phyloP scores from a whole-genome alignment of 1,284 basidiomycete species.

The Papiliotrema laurentii region DNA sequence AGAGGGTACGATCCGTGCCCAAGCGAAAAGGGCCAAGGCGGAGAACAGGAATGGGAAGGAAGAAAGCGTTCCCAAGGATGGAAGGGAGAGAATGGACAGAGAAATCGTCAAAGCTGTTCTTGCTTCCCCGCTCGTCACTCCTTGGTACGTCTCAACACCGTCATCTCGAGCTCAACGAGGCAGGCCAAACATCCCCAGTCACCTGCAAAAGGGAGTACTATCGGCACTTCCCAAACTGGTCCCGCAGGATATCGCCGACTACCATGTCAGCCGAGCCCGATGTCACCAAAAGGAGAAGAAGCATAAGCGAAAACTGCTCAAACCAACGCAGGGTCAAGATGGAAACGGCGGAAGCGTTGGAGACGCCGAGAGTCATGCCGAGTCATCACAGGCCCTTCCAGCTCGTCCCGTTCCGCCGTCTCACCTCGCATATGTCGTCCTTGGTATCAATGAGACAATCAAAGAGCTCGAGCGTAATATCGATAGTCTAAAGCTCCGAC shows the following conservation, averaged over 20 bases:
- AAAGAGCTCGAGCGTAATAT: constrained; percentile 64
- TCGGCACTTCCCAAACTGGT: constrained; percentile 30
- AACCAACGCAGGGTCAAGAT: background rate
- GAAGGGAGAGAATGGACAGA: constrained; percentile 17
- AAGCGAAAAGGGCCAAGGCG: background rate
- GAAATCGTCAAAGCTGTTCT: constrained; percentile 34
- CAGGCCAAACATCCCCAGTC: constrained; percentile 40
- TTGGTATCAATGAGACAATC: constrained; percentile 78
- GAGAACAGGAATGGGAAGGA: background rate
- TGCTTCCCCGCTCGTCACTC: constrained; percentile 34
- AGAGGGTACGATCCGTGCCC: background rate
- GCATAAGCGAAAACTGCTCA: constrained; percentile 3
- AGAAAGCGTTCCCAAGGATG: background rate
- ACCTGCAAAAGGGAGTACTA: constrained; percentile 34
- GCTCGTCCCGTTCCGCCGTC: constrained; percentile 37
- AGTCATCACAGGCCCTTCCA: background rate
- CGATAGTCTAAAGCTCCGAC: constrained; percentile 30
- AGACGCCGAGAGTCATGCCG: background rate
- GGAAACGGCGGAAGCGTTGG: background rate
- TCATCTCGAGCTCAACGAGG: background rate
- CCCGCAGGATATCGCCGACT: constrained; percentile 28
- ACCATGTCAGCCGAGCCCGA: constrained; percentile 34
- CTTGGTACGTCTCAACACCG: constrained; percentile 28
- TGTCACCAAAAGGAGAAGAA: constrained; percentile 30
- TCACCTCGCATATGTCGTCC: constrained; percentile 55